Evolutionary conservation across 148 eudicot species (phyloP).

Genomic region (Tetragonia tetragonoides): DNA sequence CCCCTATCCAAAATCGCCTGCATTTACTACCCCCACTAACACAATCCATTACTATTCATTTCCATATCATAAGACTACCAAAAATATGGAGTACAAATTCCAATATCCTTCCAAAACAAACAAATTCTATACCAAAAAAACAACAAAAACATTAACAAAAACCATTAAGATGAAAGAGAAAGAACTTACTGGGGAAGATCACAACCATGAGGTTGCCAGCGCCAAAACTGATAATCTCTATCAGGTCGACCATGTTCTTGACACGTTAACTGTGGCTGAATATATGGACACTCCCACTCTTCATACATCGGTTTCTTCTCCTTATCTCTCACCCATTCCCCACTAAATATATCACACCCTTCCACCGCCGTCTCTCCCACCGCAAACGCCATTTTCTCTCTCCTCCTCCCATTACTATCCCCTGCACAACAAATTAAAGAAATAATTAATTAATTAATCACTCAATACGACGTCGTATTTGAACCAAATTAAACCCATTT

Average conservation of each 20-base stretch:
- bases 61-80: too few relatives aligned
- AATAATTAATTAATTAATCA: not conserved
- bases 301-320: constrained; percentile 59
- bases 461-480: not conserved
- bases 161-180: not conserved
- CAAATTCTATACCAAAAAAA: too few relatives aligned
- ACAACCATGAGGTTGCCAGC: constrained; percentile 88
- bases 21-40: too few relatives aligned
- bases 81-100: too few relatives aligned
- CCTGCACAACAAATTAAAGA: not conserved
- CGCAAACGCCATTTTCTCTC: constrained; percentile 54
- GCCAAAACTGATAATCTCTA: constrained; percentile 68
- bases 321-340: constrained; percentile 76
- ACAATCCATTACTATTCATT: too few relatives aligned
- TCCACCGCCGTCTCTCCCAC: constrained; percentile 38
- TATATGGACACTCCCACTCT: constrained; percentile 85
- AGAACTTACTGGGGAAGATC: constrained; percentile 65
- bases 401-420: constrained; percentile 27
- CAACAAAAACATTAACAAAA: not conserved
- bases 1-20: too few relatives aligned
- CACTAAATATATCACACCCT: constrained; percentile 67
- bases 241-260: constrained; percentile 87
- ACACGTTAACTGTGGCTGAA: constrained; percentile 80
- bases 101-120: too few relatives aligned
- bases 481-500: not conserved